Evolutionary conservation across 805 yeast genomes (phyloP), one percentile per base, ranked within the genome.

Genomic region (Cyberlindnera misumaiensis): DNA sequence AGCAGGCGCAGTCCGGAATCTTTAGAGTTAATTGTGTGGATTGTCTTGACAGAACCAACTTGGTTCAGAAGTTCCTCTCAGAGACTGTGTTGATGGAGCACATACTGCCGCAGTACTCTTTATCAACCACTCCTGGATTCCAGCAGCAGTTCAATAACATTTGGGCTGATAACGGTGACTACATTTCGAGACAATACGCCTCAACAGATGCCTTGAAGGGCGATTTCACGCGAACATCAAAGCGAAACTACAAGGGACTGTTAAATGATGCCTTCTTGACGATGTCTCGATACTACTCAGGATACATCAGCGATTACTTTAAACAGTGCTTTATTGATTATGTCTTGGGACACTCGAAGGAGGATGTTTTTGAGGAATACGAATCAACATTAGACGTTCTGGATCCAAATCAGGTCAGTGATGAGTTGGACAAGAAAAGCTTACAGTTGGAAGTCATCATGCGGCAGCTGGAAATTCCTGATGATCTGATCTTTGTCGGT

Each of bases 141-240:
- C 56, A 42, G 29, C 39, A 14, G 11, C 30, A 36, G 14, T 64
- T 55, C 39, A 64, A 66, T 26, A 44, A 54, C 31, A 33, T 69
- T 10, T 79, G 85, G 85, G 85, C 85, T 2, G 82, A 78, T 50
- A 77, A 79, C 51, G 85, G 84, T 2, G 84, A 79, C 49, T 75
- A 72, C 15, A 73, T 79, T 18, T 76, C 83, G 10, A 75, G 69
- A 34, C 80, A 77, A 43, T 79, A 79, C 50, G 73, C 80, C 3
- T 71, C 75, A 5, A 75, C 81, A 1, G 70, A 69, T 51, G 80
- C 80, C 0, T 54, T 75, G 42, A 70, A 69, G 43, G 73, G 73
- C 6, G 75, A 69, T 38, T 69, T 55, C 43, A 70, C 73, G 1
- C 46, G 75, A 40, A 65, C 70, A 1, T 58, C 64, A 12, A 60